phyloP scores from a whole-genome alignment of 768 basidiomycete species.

The Hortiboletus flavorubellus region DNA sequence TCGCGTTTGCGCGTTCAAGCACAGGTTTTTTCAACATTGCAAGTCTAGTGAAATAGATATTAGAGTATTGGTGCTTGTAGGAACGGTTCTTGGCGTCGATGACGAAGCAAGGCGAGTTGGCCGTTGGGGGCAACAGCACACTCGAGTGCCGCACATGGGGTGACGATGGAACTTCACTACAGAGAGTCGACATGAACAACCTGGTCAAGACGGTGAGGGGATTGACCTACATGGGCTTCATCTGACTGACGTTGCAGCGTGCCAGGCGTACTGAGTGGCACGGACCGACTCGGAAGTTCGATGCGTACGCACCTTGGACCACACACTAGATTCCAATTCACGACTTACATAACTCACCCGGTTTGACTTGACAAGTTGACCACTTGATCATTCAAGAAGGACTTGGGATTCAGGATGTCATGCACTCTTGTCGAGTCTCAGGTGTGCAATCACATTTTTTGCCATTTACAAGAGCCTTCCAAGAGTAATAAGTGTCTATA shows the following conservation, averaged over 20 bases:
- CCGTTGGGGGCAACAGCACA: slow-evolving; percentile 27
- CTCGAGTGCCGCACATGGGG: slow-evolving; percentile 27
- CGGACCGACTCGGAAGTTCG: too few relatives aligned
- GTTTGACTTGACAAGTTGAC: too few relatives aligned
- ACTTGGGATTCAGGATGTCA: too few relatives aligned
- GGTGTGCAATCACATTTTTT: too few relatives aligned
- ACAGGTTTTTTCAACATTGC: slow-evolving; percentile 47
- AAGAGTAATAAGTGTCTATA: too few relatives aligned
- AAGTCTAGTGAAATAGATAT: slow-evolving; percentile 66
- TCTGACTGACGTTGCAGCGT: neutral
- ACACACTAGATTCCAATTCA: too few relatives aligned
- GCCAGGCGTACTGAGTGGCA: neutral
- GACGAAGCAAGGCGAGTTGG: slow-evolving; percentile 38
- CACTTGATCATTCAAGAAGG: too few relatives aligned
- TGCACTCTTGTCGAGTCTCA: too few relatives aligned
- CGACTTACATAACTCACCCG: too few relatives aligned
- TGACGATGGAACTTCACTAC: slow-evolving; percentile 20
- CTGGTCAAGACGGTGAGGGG: neutral
- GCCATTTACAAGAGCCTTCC: too few relatives aligned
- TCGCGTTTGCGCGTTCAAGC: slow-evolving; percentile 43
- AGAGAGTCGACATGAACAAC: neutral
- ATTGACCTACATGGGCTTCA: neutral
- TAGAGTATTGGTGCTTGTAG: slow-evolving; percentile 69
- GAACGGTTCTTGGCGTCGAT: slow-evolving; percentile 44
- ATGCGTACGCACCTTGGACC: too few relatives aligned